phyloP scores from a whole-genome alignment of 345 rosid genomes.

The Salix dunnii region DNA sequence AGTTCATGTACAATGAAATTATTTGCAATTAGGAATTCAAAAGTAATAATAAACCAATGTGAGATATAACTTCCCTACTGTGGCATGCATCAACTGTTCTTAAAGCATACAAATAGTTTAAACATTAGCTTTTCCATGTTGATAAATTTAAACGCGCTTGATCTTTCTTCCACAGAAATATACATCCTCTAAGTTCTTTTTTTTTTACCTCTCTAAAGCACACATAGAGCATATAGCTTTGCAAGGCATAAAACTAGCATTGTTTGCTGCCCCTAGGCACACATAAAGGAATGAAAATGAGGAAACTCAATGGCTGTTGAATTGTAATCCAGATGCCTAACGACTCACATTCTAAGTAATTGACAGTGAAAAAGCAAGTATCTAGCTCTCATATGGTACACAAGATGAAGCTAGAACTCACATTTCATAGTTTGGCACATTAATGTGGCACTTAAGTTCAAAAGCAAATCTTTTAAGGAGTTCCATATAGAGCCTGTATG shows the following conservation, averaged over 20 bases:
- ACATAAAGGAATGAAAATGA: background rate
- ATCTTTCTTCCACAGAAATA: background rate
- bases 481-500: conserved; percentile 87
- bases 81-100: background rate
- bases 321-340: background rate
- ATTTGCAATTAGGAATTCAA: background rate
- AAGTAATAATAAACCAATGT: background rate
- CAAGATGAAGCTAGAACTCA: conserved; percentile 27
- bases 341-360: background rate
- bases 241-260: background rate
- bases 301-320: background rate
- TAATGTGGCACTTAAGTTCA: conserved; percentile 44
- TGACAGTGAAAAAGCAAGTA: background rate
- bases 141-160: background rate
- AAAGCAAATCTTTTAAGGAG: conserved; percentile 75
- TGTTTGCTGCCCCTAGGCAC: background rate
- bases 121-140: background rate
- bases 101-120: background rate
- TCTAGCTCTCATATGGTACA: background rate
- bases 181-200: background rate
- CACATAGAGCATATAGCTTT: background rate
- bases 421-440: conserved; percentile 51
- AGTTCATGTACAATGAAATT: background rate
- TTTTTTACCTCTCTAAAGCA: background rate
- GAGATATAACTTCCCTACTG: background rate